Evolutionary conservation across 495 filamentous ascomycete genomes (phyloP).

Genomic region (Lichenothelia convexa): DNA sequence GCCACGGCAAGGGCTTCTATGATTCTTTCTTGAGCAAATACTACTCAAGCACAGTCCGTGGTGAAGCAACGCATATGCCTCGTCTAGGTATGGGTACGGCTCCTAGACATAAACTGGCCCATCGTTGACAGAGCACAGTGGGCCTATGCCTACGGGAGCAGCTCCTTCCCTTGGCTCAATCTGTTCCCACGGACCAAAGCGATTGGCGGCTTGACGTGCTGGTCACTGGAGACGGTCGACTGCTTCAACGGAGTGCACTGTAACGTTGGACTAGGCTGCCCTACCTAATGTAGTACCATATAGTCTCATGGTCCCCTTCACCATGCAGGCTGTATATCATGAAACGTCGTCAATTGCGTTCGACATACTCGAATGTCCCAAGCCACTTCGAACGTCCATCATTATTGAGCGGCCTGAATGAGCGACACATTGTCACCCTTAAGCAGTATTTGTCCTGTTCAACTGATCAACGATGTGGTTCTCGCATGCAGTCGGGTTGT

Average conservation of each 20-base stretch:
- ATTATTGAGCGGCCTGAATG: conserved; percentile 38
- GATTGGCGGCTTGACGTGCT: conserved; percentile 53
- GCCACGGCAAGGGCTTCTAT: conserved; percentile 95
- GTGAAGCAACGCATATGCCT: conserved; percentile 31
- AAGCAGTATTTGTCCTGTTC: conserved; percentile 76
- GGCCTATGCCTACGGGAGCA: conserved; percentile 83
- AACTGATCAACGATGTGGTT: background rate
- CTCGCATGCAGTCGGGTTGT: conserved; percentile 13
- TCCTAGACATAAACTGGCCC: background rate
- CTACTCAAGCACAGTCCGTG: conserved; percentile 16
- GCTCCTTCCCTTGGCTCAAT: conserved; percentile 39
- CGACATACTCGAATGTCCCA: no score
- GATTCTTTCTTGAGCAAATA: conserved; percentile 76
- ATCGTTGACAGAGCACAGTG: conserved; percentile 22
- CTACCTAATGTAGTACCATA: no score
- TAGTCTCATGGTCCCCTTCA: no score
- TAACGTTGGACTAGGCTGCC: no score
- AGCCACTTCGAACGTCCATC: no score
- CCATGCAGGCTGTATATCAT: no score
- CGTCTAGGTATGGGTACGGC: conserved; percentile 35
- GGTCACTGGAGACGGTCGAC: conserved; percentile 36
- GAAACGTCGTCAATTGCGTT: no score
- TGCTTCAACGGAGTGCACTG: no score
- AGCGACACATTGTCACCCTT: conserved; percentile 96
- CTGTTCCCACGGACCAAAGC: conserved; percentile 45